phyloP scores from a whole-genome alignment of 768 basidiomycete species.

The Russula sp. region DNA sequence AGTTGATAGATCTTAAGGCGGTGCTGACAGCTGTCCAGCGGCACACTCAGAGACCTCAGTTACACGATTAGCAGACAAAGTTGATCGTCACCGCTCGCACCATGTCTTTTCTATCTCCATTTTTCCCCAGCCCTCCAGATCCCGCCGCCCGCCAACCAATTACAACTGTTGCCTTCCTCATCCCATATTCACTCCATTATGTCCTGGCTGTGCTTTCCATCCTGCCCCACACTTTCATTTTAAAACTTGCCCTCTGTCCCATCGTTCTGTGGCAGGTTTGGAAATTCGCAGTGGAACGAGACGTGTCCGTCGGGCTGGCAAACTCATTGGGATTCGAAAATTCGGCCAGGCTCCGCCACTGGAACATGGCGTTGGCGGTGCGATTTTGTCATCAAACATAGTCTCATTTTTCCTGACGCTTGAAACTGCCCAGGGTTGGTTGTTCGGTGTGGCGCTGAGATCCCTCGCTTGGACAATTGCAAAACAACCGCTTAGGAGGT shows the following conservation, averaged over 20 bases:
- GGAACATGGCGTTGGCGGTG: conserved; percentile 20
- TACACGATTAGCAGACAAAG: too few relatives aligned
- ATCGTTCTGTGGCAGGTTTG: conserved; percentile 17
- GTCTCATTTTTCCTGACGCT: not conserved
- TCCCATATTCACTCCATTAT: conserved; percentile 10
- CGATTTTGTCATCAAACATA: not conserved
- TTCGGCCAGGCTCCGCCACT: conserved; percentile 8
- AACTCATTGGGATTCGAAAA: not conserved
- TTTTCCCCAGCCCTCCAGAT: conserved; percentile 9
- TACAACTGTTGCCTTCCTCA: conserved; percentile 9
- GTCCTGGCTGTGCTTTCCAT: conserved; percentile 23
- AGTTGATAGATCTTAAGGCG: too few relatives aligned
- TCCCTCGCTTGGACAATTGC: conserved; percentile 20
- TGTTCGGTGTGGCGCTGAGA: conserved; percentile 6
- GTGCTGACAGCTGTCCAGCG: too few relatives aligned
- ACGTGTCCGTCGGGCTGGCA: conserved; percentile 11
- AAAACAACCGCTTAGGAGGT: conserved; percentile 8
- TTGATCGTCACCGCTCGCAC: not conserved
- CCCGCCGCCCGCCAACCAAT: conserved; percentile 14
- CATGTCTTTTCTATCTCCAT: not conserved
- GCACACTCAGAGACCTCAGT: too few relatives aligned
- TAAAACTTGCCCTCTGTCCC: conserved; percentile 15
- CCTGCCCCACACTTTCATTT: conserved; percentile 14
- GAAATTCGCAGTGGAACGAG: conserved; percentile 3
- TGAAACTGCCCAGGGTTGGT: not conserved